Evolutionary conservation across 208 protist genomes (phyloP).

Genomic region (Trypanosoma lewisi): DNA sequence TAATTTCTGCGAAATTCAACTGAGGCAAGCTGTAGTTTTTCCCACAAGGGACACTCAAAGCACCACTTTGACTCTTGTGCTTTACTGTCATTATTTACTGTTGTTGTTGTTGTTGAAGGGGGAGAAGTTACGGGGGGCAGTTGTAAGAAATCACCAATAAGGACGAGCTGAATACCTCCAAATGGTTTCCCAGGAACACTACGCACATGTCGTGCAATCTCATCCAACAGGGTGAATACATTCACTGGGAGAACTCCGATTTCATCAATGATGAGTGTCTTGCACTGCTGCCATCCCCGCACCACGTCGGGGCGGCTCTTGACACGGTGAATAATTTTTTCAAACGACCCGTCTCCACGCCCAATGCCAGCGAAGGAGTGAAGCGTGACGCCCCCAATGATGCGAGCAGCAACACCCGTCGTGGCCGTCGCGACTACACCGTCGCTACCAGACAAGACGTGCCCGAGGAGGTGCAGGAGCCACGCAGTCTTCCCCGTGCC

Average conservation of each 20-base stretch:
- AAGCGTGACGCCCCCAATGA: constrained; percentile 38
- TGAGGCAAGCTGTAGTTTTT: constrained; percentile 27
- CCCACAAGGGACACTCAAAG: constrained; percentile 56
- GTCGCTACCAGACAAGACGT: constrained; percentile 29
- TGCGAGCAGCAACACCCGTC: constrained; percentile 36
- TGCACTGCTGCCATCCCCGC: constrained; percentile 27
- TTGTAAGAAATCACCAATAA: constrained; percentile 55
- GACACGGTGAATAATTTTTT: constrained; percentile 26
- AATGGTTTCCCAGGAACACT: constrained; percentile 33
- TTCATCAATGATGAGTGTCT: constrained; percentile 54
- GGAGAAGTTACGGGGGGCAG: constrained; percentile 27
- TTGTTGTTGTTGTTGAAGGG: neutral
- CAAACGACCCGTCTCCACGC: constrained; percentile 23
- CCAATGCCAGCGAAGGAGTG: constrained; percentile 54
- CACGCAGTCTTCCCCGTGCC: constrained; percentile 85
- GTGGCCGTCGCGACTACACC: constrained; percentile 31
- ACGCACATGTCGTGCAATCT: constrained; percentile 28
- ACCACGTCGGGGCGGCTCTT: constrained; percentile 21
- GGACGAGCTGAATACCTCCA: constrained; percentile 47
- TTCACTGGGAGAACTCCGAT: constrained; percentile 28
- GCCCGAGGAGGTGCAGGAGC: constrained; percentile 45
- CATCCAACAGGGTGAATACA: constrained; percentile 33
- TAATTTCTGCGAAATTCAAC: constrained; percentile 47
- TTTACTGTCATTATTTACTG: neutral
- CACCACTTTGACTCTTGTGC: constrained; percentile 48